Conservation (phyloP, 139 green algal species). For the Pseudopediastrum boryanum region DNA sequence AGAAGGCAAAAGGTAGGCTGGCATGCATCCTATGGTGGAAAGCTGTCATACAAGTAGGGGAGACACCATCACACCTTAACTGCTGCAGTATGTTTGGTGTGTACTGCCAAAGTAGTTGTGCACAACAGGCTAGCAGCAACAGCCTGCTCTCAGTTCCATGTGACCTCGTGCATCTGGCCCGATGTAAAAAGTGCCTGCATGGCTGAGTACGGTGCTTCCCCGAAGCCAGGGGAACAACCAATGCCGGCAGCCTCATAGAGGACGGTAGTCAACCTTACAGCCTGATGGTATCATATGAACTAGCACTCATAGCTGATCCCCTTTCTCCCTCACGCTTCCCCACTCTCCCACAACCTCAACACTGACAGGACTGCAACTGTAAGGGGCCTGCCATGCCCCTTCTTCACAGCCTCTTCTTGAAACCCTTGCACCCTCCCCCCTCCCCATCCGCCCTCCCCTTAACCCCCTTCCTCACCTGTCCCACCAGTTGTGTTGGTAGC, state of each 20-base stretch:
- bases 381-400: not conserved
- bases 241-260: too few species aligned
- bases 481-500: not conserved
- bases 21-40: too few species aligned
- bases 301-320: not conserved
- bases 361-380: not conserved
- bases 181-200: too few species aligned
- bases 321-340: not conserved
- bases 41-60: too few species aligned
- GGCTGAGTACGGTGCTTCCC: too few species aligned
- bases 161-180: too few species aligned
- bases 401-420: not conserved
- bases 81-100: not conserved
- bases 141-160: too few species aligned
- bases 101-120: not conserved
- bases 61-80: not conserved
- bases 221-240: too few species aligned
- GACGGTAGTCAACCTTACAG: too few species aligned
- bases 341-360: not conserved
- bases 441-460: not conserved
- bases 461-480: slow-evolving; percentile 16
- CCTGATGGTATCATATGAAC: not conserved
- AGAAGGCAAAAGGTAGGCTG: too few species aligned
- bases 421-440: not conserved
- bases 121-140: too few species aligned